Percentiles rank a stretch among this genome's conserved stretches.
These are phyloP conservation scores for Ophiocordyceps camponoti-leonardi DNA, from an alignment of 2,329 filamentous ascomycete genomes.

Conservation along the genomic window DNA sequence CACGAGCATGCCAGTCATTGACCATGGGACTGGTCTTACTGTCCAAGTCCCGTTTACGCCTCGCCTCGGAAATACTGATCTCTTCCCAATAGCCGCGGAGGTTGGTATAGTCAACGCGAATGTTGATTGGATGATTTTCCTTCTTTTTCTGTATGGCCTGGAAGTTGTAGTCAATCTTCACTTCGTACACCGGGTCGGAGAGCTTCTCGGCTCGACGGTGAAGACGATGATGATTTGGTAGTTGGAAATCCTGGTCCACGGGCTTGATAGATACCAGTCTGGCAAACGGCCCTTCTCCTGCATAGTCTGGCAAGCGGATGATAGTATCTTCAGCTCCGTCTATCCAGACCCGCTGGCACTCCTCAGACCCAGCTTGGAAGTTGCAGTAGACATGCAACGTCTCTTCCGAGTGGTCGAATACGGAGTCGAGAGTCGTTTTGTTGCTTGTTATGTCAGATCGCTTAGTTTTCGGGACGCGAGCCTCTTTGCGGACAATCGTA, in stretches of 20 bases:
- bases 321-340: slow-evolving; percentile 1
- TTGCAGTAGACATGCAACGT: slow-evolving; percentile 1
- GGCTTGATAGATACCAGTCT: not conserved
- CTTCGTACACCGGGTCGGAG: not conserved
- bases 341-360: slow-evolving; percentile 1
- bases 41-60: not conserved
- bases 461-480: not conserved
- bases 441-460: not conserved
- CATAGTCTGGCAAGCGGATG: not conserved
- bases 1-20: not conserved
- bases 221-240: not conserved
- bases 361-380: not conserved
- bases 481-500: not conserved
- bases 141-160: not conserved
- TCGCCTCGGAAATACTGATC: not conserved
- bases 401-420: not conserved
- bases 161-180: not conserved
- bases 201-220: not conserved
- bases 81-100: not conserved
- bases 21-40: not conserved
- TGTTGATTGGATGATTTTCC: not conserved
- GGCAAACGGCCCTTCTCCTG: not conserved
- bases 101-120: slow-evolving; percentile 1
- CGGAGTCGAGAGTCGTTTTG: not conserved
- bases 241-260: not conserved